Percentiles rank a stretch among this genome's conserved stretches.
Evolutionary conservation across 805 yeast genomes (phyloP).

Genomic region (Candida ortonii): DNA sequence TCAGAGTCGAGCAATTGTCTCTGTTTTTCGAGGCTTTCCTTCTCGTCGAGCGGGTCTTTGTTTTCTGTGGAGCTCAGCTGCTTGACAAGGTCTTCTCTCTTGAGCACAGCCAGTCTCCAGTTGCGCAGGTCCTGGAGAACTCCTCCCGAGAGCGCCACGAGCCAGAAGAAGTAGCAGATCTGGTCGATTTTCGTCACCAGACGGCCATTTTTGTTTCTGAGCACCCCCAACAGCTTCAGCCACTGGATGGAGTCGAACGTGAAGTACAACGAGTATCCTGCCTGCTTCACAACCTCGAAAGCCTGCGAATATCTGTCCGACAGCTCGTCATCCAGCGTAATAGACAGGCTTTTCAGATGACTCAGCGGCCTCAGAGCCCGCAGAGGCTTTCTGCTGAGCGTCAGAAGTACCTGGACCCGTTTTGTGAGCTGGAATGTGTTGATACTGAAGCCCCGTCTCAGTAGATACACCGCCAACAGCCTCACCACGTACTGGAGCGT

Average conservation of each 20-base stretch:
- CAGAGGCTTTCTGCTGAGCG: slow-evolving; percentile 76
- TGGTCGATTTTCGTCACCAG: slow-evolving; percentile 46
- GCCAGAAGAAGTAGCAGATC: slow-evolving; percentile 73
- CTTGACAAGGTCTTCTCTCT: slow-evolving; percentile 31
- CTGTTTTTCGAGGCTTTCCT: slow-evolving; percentile 26
- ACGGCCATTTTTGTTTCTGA: slow-evolving; percentile 33
- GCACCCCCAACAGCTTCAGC: slow-evolving; percentile 56
- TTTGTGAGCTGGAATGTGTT: slow-evolving; percentile 48
- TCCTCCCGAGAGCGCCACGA: slow-evolving; percentile 63
- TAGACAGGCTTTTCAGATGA: slow-evolving; percentile 66
- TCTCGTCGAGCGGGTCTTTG: slow-evolving; percentile 36
- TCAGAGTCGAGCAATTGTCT: slow-evolving; percentile 39
- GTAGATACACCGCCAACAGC: slow-evolving; percentile 61
- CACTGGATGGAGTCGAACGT: slow-evolving; percentile 62
- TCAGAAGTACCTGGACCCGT: slow-evolving; percentile 58
- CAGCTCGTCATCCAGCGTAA: slow-evolving; percentile 67
- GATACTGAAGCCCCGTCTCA: slow-evolving; percentile 49
- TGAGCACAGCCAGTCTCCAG: slow-evolving; percentile 39
- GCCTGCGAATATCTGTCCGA: slow-evolving; percentile 53
- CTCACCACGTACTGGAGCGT: slow-evolving; percentile 77
- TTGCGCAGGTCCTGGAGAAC: slow-evolving; percentile 57
- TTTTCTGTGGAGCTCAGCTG: slow-evolving; percentile 17
- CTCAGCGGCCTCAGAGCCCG: slow-evolving; percentile 79
- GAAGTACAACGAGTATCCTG: slow-evolving; percentile 62
- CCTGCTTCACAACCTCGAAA: slow-evolving; percentile 52